These are phyloP conservation scores for Spathaspora gorwiae DNA, from an alignment of 805 yeast species.

Conservation along the genomic window DNA sequence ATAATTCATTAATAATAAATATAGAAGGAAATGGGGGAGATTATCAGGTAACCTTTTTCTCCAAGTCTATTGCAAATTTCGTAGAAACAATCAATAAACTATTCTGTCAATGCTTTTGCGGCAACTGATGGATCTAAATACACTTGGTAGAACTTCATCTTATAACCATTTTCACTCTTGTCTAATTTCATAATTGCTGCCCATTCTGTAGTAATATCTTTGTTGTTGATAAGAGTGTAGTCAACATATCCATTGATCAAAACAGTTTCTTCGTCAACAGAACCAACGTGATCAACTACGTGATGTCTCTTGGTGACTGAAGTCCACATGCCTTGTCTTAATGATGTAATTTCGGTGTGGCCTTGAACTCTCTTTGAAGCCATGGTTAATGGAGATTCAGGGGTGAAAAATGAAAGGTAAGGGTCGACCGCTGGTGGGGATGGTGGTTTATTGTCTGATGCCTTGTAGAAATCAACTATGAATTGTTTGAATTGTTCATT, in stretches of 20 bases:
- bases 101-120: slow-evolving; percentile 4
- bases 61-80: too few species aligned
- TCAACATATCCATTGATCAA: slow-evolving; percentile 11
- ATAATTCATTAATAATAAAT: too few species aligned
- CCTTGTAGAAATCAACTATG: slow-evolving; percentile 7
- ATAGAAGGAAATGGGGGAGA: too few species aligned
- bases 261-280: background rate
- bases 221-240: slow-evolving; percentile 8
- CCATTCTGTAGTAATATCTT: slow-evolving; percentile 6
- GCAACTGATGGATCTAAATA: slow-evolving; percentile 8
- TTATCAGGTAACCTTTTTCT: too few species aligned
- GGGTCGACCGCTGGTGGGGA: slow-evolving; percentile 4
- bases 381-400: slow-evolving; percentile 7
- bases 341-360: slow-evolving; percentile 3
- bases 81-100: background rate
- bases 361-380: slow-evolving; percentile 7
- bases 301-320: slow-evolving; percentile 11
- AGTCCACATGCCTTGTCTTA: slow-evolving; percentile 11
- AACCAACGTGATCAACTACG: slow-evolving; percentile 8
- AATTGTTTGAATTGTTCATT: slow-evolving; percentile 5
- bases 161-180: slow-evolving; percentile 1
- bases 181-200: slow-evolving; percentile 7
- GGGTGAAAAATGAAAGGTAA: slow-evolving; percentile 7
- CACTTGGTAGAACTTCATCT: slow-evolving; percentile 10
- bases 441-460: slow-evolving; percentile 10